Evolutionary conservation across 73 alveolate genomes (phyloP).

Genomic region (Paramecium sonneborni): DNA sequence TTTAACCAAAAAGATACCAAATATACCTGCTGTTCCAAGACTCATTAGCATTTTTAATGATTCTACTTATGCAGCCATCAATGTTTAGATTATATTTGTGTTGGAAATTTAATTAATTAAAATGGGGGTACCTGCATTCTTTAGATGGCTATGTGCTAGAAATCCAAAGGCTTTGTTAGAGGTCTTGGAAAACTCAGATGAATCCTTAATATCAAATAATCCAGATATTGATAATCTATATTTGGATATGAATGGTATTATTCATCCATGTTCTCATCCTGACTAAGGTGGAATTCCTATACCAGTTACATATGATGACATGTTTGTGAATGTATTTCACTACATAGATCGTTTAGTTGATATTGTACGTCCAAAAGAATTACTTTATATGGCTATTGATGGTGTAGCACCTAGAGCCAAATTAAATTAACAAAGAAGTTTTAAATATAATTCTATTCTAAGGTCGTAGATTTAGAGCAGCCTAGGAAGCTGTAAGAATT

Average conservation of each 20-base stretch:
- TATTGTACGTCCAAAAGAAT: conserved; percentile 91
- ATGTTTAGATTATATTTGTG: neutral
- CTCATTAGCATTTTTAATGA: neutral
- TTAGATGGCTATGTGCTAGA: conserved; percentile 93
- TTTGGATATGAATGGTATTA: conserved; percentile 99
- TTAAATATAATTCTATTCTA: conserved; percentile 73
- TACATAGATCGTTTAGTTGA: conserved; percentile 85
- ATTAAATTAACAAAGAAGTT: conserved; percentile 97
- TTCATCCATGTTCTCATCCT: conserved; percentile 96
- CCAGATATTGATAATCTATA: conserved; percentile 95
- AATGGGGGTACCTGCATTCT: conserved; percentile 79
- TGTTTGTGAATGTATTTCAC: conserved; percentile 92
- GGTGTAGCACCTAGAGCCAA: conserved; percentile 99
- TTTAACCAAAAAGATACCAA: neutral
- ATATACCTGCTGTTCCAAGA: neutral
- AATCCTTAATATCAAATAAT: conserved; percentile 35
- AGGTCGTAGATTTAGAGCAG: conserved; percentile 71
- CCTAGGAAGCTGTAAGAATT: neutral
- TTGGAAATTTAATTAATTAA: neutral
- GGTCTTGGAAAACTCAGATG: conserved; percentile 66
- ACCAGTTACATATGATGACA: conserved; percentile 89
- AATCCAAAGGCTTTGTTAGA: conserved; percentile 89
- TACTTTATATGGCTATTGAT: conserved; percentile 97
- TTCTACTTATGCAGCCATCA: conserved; percentile 35
- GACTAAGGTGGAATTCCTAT: conserved; percentile 80